phyloP scores from a whole-genome alignment of 2,329 filamentous ascomycete species.

The Chaetomiaceae sp. region DNA sequence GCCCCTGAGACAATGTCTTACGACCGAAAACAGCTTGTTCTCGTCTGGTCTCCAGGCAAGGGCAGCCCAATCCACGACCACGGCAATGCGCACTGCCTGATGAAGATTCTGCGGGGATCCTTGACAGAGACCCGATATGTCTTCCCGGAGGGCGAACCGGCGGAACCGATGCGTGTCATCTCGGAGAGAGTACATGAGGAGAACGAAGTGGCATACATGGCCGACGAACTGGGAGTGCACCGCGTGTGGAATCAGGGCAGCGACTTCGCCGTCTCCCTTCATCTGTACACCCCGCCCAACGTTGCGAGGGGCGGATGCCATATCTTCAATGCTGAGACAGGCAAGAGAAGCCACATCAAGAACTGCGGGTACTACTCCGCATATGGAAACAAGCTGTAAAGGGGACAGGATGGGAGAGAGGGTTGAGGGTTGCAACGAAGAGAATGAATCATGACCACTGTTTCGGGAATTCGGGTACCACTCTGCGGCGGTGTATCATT shows the following conservation, averaged over 20 bases:
- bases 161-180: constrained; percentile 56
- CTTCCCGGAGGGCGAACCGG: constrained; percentile 51
- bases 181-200: constrained; percentile 61
- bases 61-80: constrained; percentile 83
- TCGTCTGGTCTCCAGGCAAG: constrained; percentile 85
- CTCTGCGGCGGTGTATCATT: too few relatives aligned
- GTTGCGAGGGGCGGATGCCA: constrained; percentile 76
- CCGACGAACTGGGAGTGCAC: constrained; percentile 82
- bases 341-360: constrained; percentile 63
- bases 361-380: constrained; percentile 68
- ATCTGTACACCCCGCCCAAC: constrained; percentile 85
- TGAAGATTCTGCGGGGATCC: constrained; percentile 77
- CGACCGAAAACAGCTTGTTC: constrained; percentile 57
- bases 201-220: constrained; percentile 83
- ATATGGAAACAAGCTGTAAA: constrained; percentile 44
- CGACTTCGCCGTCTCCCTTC: constrained; percentile 76
- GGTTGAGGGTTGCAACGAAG: not conserved
- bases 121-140: constrained; percentile 77
- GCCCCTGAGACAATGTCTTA: constrained; percentile 10
- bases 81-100: constrained; percentile 83
- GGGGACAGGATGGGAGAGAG: not conserved
- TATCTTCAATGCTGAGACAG: constrained; percentile 72
- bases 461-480: too few relatives aligned
- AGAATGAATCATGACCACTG: too few relatives aligned
- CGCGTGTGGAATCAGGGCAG: constrained; percentile 69